Conservation (phyloP, 352 stramenopile species). For the Labyrinthula sp. region DNA sequence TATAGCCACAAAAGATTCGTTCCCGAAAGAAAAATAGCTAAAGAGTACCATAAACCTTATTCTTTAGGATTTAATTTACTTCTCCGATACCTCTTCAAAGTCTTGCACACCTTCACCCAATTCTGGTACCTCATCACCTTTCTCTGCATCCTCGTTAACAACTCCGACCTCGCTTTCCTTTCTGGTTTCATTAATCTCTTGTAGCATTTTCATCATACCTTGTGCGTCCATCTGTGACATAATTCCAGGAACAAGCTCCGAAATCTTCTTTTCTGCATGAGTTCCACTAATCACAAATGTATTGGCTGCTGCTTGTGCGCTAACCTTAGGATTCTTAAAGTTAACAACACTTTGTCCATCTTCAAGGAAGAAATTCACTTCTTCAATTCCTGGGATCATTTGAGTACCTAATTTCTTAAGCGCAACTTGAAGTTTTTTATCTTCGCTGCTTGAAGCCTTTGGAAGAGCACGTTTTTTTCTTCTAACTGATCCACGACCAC, state of each 20-base stretch:
- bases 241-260: constrained; percentile 3
- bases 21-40: no score
- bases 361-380: constrained; percentile 98
- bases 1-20: no score
- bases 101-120: neutral
- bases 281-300: constrained; percentile 88
- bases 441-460: constrained; percentile 70
- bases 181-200: neutral
- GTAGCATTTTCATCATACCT: constrained; percentile 1
- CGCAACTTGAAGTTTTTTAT: constrained; percentile 85
- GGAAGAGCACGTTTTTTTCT: constrained; percentile 42
- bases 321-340: constrained; percentile 78
- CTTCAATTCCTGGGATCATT: constrained; percentile 89
- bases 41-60: no score
- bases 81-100: constrained; percentile 5
- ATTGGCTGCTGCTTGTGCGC: constrained; percentile 49
- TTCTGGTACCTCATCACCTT: no score
- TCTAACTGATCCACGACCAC: constrained; percentile 7
- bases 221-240: neutral
- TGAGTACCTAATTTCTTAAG: constrained; percentile 95
- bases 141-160: constrained; percentile 7
- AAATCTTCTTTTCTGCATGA: constrained; percentile 66
- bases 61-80: no score
- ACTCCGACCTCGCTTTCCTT: neutral
- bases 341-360: constrained; percentile 96